A percentile compares a stretch with the other conserved stretches of the same genome.
phyloP scores from a whole-genome alignment of 495 filamentous ascomycete genomes.

The Penicillium herquei region DNA sequence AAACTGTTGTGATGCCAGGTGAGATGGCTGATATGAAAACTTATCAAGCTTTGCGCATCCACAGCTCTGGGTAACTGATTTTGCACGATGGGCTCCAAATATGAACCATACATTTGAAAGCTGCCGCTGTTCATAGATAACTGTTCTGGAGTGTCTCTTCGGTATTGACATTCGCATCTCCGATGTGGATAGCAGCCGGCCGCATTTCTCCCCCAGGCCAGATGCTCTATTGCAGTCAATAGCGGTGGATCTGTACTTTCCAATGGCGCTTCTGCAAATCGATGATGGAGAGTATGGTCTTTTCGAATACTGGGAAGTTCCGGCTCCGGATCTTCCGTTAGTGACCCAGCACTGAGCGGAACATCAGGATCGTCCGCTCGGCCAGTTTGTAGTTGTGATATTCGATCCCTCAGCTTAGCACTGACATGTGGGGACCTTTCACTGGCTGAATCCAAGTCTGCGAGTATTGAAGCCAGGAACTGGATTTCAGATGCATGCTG shows the following conservation, averaged over 20 bases:
- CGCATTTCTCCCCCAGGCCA: conserved; percentile 33
- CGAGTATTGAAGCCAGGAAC: conserved; percentile 26
- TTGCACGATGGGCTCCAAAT: conserved; percentile 5
- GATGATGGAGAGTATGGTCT: conserved; percentile 3
- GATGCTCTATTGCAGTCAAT: conserved; percentile 33
- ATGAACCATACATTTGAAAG: conserved; percentile 15
- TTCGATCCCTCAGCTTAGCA: conserved; percentile 19
- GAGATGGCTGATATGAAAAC: conserved; percentile 28
- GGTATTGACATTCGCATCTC: conserved; percentile 29
- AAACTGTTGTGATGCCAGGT: conserved; percentile 33
- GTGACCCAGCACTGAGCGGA: not conserved
- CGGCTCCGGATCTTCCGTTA: conserved; percentile 4
- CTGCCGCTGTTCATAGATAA: conserved; percentile 16
- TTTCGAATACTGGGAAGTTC: conserved; percentile 2
- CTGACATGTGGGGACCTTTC: conserved; percentile 10
- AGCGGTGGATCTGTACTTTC: conserved; percentile 24
- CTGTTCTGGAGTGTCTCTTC: conserved; percentile 17
- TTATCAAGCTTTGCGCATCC: conserved; percentile 26
- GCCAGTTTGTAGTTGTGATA: conserved; percentile 23
- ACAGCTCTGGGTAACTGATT: conserved; percentile 4
- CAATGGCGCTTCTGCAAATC: conserved; percentile 11
- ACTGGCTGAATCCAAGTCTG: conserved; percentile 18
- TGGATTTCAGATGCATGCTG: conserved; percentile 32
- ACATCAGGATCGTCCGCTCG: not conserved
- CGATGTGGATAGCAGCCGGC: conserved; percentile 32